Evolutionary conservation across 164 flowering plant genomes (phyloP).

Genomic region (Vitis labrusca): DNA sequence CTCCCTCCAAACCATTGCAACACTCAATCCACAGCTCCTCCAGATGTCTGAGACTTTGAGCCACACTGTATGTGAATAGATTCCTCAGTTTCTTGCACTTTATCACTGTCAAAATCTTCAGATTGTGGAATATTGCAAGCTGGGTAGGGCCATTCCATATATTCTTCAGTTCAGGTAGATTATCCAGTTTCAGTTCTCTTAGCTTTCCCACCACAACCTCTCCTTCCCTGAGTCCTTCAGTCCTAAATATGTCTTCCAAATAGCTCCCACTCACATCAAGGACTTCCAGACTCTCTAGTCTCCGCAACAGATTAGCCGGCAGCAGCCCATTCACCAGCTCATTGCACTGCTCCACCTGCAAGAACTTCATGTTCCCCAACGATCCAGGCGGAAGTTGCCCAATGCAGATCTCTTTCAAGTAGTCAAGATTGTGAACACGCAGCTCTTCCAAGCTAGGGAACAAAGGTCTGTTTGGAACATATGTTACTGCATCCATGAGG

Average conservation of each 20-base stretch:
- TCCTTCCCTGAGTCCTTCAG: neutral
- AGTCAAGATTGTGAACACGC: neutral
- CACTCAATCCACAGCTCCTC: neutral
- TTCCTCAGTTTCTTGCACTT: constrained; percentile 1
- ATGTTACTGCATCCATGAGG: neutral
- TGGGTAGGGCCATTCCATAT: constrained; percentile 7
- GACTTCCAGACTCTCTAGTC: neutral
- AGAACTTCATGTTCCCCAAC: neutral
- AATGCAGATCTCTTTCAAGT: neutral
- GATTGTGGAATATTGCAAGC: neutral
- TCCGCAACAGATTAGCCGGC: neutral
- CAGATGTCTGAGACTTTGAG: neutral
- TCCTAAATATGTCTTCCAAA: neutral
- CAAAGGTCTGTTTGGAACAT: neutral
- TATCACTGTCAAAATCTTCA: neutral
- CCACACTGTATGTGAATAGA: neutral
- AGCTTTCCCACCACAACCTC: neutral
- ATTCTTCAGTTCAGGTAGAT: neutral
- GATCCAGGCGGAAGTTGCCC: constrained; percentile 1
- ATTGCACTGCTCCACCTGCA: neutral
- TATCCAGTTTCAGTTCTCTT: neutral
- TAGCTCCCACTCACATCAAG: neutral
- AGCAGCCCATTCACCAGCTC: neutral
- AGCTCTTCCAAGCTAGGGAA: neutral
- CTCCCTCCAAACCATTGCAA: neutral